Evolutionary conservation across 129 eudicot genomes (phyloP).

Genomic region (Ambrosia trifida): DNA sequence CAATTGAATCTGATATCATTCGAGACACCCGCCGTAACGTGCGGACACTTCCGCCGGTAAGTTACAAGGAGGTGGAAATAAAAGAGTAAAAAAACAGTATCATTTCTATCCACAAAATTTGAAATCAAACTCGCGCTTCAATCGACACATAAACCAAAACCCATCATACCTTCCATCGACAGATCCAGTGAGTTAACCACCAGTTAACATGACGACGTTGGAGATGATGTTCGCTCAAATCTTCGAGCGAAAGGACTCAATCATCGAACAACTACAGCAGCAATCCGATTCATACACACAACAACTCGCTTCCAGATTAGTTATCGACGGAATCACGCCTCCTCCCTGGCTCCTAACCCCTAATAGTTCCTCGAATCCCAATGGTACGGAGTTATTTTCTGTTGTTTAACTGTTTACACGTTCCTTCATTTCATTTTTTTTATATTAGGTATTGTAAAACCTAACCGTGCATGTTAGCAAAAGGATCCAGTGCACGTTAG

Average conservation of each 20-base stretch:
- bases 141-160: background rate
- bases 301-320: slow-evolving; percentile 67
- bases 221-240: slow-evolving; percentile 71
- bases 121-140: slow-evolving; percentile 38
- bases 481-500: too few species aligned
- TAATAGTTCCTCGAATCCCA: slow-evolving; percentile 36
- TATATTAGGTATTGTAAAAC: too few species aligned
- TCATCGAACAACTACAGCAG: slow-evolving; percentile 58
- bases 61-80: too few species aligned
- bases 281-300: slow-evolving; percentile 60
- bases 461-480: too few species aligned
- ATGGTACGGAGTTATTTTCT: slow-evolving; percentile 27
- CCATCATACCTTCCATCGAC: background rate
- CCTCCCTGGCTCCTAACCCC: slow-evolving; percentile 78
- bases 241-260: slow-evolving; percentile 62
- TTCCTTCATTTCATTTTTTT: too few species aligned
- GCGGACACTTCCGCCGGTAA: too few species aligned
- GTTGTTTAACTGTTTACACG: background rate
- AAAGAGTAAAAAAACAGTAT: too few species aligned
- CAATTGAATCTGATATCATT: too few species aligned
- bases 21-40: too few species aligned
- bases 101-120: background rate
- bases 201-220: slow-evolving; percentile 53
- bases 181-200: slow-evolving; percentile 2
- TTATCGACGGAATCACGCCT: slow-evolving; percentile 69